Evolutionary conservation across 768 basidiomycete species (phyloP).

Genomic region (Boletus eberwhitei): DNA sequence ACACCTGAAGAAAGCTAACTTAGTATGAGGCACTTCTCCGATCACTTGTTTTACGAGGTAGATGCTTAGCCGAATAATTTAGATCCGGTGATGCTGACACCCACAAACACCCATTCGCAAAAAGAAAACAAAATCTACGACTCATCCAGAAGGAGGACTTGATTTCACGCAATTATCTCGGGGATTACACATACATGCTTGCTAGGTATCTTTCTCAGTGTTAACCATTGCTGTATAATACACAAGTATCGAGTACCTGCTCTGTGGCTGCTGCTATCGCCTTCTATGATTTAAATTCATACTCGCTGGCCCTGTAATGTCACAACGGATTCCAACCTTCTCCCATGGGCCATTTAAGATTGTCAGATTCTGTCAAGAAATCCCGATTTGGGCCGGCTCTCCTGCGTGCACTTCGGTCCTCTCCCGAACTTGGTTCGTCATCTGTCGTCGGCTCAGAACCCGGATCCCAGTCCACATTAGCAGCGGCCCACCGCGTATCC

Average conservation of each 20-base stretch:
- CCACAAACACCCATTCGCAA: not conserved
- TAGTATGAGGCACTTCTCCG: constrained; percentile 35
- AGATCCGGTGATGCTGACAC: constrained; percentile 3
- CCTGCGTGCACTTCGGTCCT: constrained; percentile 9
- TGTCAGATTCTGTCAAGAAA: constrained; percentile 36
- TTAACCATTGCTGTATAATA: constrained; percentile 17
- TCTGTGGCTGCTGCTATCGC: not conserved
- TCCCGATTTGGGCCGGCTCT: constrained; percentile 5
- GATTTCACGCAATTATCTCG: constrained; percentile 10
- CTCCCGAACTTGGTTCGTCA: constrained; percentile 24
- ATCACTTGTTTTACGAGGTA: not conserved
- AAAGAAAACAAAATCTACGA: not conserved
- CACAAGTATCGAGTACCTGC: constrained; percentile 7
- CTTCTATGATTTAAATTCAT: not conserved
- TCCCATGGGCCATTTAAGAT: constrained; percentile 58
- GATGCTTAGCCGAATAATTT: not conserved
- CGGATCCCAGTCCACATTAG: constrained; percentile 17
- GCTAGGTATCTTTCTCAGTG: constrained; percentile 22
- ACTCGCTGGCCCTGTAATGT: not conserved
- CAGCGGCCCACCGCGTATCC: constrained; percentile 32
- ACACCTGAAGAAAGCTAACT: constrained; percentile 50
- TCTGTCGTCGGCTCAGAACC: constrained; percentile 25
- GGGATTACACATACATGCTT: constrained; percentile 19
- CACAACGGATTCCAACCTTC: constrained; percentile 52
- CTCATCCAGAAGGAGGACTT: not conserved